Conservation (phyloP, 1,139 yeast genomes). For the Tardiomyces blankii region DNA sequence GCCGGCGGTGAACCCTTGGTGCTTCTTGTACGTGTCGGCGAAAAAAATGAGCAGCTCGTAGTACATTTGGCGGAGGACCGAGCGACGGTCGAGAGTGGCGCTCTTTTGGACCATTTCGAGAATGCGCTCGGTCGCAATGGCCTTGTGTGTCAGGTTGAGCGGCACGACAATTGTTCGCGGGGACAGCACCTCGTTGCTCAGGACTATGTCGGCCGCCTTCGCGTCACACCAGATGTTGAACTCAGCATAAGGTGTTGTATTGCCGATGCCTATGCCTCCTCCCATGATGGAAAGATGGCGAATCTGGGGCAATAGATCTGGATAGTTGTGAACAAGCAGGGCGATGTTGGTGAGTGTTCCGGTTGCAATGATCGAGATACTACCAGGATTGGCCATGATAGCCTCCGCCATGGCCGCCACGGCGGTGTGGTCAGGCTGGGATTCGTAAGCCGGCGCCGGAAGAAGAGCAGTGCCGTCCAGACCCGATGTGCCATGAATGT, state of each 20-base stretch:
- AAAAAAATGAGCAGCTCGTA: constrained; percentile 49
- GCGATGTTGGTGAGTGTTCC: constrained; percentile 66
- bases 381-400: constrained; percentile 21
- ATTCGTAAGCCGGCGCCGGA: constrained; percentile 33
- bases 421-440: constrained; percentile 34
- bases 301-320: constrained; percentile 37
- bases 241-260: constrained; percentile 53
- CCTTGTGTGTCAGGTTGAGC: constrained; percentile 60
- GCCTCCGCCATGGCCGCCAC: constrained; percentile 49
- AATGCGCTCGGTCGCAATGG: constrained; percentile 43
- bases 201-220: constrained; percentile 50
- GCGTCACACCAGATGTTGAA: constrained; percentile 73
- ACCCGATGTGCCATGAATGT: constrained; percentile 67
- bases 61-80: constrained; percentile 39
- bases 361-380: constrained; percentile 48
- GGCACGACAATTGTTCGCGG: constrained; percentile 49
- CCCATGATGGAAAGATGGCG: constrained; percentile 61
- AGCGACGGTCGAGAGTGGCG: constrained; percentile 8
- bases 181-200: constrained; percentile 36
- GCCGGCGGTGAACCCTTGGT: constrained; percentile 39
- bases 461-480: constrained; percentile 60
- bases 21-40: constrained; percentile 34
- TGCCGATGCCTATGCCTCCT: constrained; percentile 43
- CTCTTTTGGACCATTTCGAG: constrained; percentile 24
- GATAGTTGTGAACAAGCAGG: constrained; percentile 38